Percentiles rank a stretch among this genome's conserved stretches.
Evolutionary conservation across 306 rosid genomes (phyloP).

Genomic region (Prunus armeniaca): DNA sequence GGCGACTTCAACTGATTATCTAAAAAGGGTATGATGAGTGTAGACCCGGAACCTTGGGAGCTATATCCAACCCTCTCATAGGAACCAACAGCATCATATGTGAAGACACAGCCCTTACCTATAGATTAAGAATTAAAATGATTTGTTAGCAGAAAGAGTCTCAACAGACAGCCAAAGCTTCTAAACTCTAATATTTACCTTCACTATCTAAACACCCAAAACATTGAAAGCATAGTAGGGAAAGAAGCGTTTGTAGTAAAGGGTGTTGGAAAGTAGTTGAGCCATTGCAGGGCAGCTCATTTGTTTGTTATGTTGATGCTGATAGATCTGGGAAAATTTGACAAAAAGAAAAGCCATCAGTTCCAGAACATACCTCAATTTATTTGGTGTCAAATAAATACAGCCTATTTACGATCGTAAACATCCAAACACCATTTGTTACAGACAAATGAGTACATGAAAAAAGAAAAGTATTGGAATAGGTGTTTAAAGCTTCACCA

Average conservation of each 20-base stretch:
- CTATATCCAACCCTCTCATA: constrained; percentile 98
- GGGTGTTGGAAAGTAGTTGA: constrained; percentile 92
- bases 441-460: not conserved
- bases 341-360: not conserved
- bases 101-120: constrained; percentile 99
- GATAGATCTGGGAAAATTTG: constrained; percentile 58
- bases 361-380: not conserved
- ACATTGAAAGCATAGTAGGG: constrained; percentile 95
- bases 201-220: constrained; percentile 89
- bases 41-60: constrained; percentile 96
- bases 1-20: constrained; percentile 94
- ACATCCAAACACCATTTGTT: not conserved
- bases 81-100: constrained; percentile 99
- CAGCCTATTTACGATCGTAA: not conserved
- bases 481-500: constrained; percentile 48
- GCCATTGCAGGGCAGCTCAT: constrained; percentile 99
- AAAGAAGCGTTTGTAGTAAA: constrained; percentile 93
- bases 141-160: not conserved
- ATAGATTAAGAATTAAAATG: constrained; percentile 6
- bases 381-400: not conserved
- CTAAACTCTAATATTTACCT: constrained; percentile 48
- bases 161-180: constrained; percentile 14
- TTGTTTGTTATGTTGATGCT: constrained; percentile 96
- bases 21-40: constrained; percentile 83
- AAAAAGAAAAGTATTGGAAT: not conserved